Base-by-base conservation (phyloP, 2,329 filamentous ascomycete genomes). In the Dactylellina parvicollis region DNA sequence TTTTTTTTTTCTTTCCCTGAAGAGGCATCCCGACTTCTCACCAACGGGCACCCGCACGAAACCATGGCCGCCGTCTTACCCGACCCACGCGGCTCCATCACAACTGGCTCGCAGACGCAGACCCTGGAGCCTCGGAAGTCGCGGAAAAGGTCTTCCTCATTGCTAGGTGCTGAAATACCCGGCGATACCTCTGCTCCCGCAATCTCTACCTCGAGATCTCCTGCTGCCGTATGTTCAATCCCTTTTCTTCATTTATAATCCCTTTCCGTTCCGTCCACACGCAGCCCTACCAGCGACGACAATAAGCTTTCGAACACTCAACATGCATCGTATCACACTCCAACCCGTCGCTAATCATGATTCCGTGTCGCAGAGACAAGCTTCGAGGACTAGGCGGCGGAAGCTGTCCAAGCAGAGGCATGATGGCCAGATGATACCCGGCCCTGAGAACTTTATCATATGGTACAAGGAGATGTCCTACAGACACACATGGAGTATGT, bases 401-500 rank as follows among this genome's bases (percentile, higher is more conserved):
- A 75, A 70, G 57, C 56, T 78, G 69, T 75, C 75, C n/a, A 76
- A 73, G 44, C 73, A 76, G 22, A 54, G 75, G 46, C 57, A 60
- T 16, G 54, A 70, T 66, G 52, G 73, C 24, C 61, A 61, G 56
- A 69, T 69, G 71, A 64, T 69, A 57, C 61, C 57, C 14, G 65
- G 62, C 42, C 69, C 49, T 10, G 69, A 66, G 38, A 76, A 69
- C 34, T 75, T 77, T 24, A 75, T 76, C 20, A 73, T 75, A 36
- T 75, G 72, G 72, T 77, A 76, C 46, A 71, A 74, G 57, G 78
- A 80, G 75, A 75, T 79, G 54, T 76, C 77, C 10, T 75, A 78
- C 59, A 75, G 78, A 78, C 75, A 76, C 72, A 78, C 76, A 76
- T 78, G 77, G 77, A 47, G 77, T 78, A 76, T 26, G 74, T 71